phyloP scores from a whole-genome alignment of 331 rosid genomes.

The Acacia concinna region DNA sequence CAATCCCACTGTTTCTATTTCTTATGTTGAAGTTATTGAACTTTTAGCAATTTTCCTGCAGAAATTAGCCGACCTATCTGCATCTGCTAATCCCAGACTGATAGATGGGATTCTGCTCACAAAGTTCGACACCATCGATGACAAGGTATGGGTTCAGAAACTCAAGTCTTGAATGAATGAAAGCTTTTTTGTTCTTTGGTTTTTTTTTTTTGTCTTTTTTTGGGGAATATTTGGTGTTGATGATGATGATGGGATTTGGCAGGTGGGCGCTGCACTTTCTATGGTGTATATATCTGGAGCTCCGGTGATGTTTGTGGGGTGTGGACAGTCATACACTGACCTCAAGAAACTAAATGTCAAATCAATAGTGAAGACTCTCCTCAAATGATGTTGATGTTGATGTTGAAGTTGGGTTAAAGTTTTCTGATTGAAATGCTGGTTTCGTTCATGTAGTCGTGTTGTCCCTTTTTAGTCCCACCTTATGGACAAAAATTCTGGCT shows the following conservation, averaged over 20 bases:
- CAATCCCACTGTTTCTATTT: background rate
- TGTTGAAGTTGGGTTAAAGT: too few species aligned
- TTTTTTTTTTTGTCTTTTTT: too few species aligned
- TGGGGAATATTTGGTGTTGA: constrained; percentile 3
- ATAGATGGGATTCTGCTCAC: constrained; percentile 97
- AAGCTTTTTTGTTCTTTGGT: background rate
- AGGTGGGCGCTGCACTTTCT: constrained; percentile 99
- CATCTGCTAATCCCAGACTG: constrained; percentile 62
- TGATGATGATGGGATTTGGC: constrained; percentile 20
- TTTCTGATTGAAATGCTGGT: too few species aligned
- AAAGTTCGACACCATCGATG: constrained; percentile 96
- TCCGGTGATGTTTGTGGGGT: constrained; percentile 97
- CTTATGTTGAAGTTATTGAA: constrained; percentile 5
- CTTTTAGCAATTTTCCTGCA: constrained; percentile 37
- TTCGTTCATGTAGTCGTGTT: too few species aligned
- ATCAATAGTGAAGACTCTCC: constrained; percentile 88
- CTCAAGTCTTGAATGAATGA: background rate
- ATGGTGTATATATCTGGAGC: constrained; percentile 99
- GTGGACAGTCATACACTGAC: constrained; percentile 97
- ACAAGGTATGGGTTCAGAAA: constrained; percentile 56
- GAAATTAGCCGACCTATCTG: constrained; percentile 91
- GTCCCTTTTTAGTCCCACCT: too few species aligned
- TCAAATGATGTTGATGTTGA: constrained; percentile 54
- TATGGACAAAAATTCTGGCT: too few species aligned
- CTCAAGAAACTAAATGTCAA: constrained; percentile 93